Percentiles rank a stretch among this genome's conserved stretches.
phyloP scores from a whole-genome alignment of 140 eudicot genomes.

The Bidens hawaiensis region DNA sequence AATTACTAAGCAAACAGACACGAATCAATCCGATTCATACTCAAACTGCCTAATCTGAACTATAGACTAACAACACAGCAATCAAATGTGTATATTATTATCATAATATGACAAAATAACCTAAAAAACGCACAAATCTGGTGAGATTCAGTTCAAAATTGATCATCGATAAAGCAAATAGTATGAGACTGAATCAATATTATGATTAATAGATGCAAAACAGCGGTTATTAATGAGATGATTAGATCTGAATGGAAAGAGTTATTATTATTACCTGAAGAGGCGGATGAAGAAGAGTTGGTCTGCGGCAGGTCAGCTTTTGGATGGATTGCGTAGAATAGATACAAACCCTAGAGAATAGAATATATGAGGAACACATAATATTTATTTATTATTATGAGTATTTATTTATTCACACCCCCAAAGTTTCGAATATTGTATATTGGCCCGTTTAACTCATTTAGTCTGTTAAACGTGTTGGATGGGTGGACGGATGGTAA shows the following conservation, averaged over 20 bases:
- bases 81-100: background rate
- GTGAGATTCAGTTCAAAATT: background rate
- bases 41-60: background rate
- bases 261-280: conserved; percentile 19
- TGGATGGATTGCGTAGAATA: conserved; percentile 16
- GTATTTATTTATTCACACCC: background rate
- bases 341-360: conserved; percentile 22
- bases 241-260: background rate
- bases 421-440: background rate
- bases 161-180: background rate
- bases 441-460: background rate
- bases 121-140: conserved; percentile 7
- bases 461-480: background rate
- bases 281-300: conserved; percentile 4
- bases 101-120: background rate
- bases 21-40: background rate
- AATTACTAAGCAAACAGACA: background rate
- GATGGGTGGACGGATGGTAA: too few species aligned
- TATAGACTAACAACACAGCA: background rate
- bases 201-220: background rate
- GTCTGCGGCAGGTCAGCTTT: conserved; percentile 28
- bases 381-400: background rate
- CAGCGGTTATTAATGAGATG: background rate
- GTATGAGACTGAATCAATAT: background rate
- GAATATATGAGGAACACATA: conserved; percentile 9